A percentile compares a stretch with the other conserved stretches of the same genome.
phyloP scores from a whole-genome alignment of 805 yeast genomes.

The Saccharomycopsis sp. region DNA sequence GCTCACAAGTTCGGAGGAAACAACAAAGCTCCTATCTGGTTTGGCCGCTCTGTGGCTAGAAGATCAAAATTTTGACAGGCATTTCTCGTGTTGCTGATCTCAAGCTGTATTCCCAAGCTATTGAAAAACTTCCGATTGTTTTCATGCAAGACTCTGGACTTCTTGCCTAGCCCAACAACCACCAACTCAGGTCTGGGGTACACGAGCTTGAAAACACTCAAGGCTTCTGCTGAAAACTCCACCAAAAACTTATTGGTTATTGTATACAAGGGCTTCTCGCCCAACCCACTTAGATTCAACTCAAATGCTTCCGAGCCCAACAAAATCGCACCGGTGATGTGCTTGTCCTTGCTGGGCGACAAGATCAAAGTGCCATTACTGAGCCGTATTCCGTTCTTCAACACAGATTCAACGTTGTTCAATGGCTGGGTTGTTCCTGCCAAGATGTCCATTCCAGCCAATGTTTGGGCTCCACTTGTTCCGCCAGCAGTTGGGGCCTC shows the following conservation, averaged over 20 bases:
- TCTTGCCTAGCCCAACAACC: conserved; percentile 61
- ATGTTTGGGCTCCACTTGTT: conserved; percentile 21
- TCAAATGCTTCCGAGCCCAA: conserved; percentile 54
- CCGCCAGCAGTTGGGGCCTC: no score
- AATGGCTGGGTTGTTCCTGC: conserved; percentile 35
- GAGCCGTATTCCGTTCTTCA: conserved; percentile 50
- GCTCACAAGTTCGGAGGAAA: conserved; percentile 56
- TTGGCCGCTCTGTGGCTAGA: conserved; percentile 71
- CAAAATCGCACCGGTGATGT: conserved; percentile 39
- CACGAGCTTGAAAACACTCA: conserved; percentile 42
- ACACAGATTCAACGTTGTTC: conserved; percentile 43
- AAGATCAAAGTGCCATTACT: conserved; percentile 42
- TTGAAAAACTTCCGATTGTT: conserved; percentile 40
- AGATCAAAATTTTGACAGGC: conserved; percentile 67
- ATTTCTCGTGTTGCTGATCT: conserved; percentile 54
- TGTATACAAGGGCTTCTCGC: conserved; percentile 23
- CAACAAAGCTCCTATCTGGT: conserved; percentile 62
- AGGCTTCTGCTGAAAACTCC: conserved; percentile 37
- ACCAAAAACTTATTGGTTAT: conserved; percentile 48
- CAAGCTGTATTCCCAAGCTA: conserved; percentile 59
- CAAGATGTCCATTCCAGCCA: conserved; percentile 38
- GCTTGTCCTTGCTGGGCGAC: conserved; percentile 32
- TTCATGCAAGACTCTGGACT: conserved; percentile 55
- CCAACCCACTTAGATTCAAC: conserved; percentile 35
- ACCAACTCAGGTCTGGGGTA: conserved; percentile 74